These are phyloP conservation scores for Striga hermonthica DNA, from an alignment of 305 asterid genomes.

Conservation along the genomic window DNA sequence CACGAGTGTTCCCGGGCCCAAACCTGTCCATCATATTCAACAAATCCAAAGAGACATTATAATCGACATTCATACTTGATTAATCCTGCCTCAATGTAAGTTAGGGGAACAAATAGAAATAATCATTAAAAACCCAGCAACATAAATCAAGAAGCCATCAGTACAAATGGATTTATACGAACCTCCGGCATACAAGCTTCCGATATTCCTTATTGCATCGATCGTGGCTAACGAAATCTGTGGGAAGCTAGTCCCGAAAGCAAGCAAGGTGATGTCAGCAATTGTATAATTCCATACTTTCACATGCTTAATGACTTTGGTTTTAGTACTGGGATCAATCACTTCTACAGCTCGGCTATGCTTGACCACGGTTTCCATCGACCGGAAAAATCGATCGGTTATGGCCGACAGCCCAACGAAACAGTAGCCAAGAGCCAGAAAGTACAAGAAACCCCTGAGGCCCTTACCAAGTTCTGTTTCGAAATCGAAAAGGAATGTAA, in stretches of 20 bases:
- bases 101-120: too few relatives aligned
- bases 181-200: conserved; percentile 90
- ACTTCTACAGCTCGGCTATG: conserved; percentile 64
- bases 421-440: conserved; percentile 70
- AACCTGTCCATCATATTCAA: conserved; percentile 44
- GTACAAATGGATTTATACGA: conserved; percentile 14
- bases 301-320: conserved; percentile 41
- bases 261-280: conserved; percentile 84
- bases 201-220: conserved; percentile 83
- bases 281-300: conserved; percentile 86
- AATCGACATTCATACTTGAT: too few relatives aligned
- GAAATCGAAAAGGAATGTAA: conserved; percentile 45
- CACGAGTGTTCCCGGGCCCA: conserved; percentile 96
- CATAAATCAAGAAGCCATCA: too few relatives aligned
- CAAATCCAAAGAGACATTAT: too few relatives aligned
- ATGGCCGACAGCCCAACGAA: conserved; percentile 85
- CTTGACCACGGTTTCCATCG: conserved; percentile 88
- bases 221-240: conserved; percentile 93
- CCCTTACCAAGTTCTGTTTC: conserved; percentile 61
- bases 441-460: conserved; percentile 59
- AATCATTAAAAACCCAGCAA: too few relatives aligned
- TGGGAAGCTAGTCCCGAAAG: conserved; percentile 96
- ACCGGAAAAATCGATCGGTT: conserved; percentile 79
- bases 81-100: too few relatives aligned
- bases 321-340: conserved; percentile 59